Conservation (phyloP, 352 stramenopile genomes). For the Bremia lactucae region DNA sequence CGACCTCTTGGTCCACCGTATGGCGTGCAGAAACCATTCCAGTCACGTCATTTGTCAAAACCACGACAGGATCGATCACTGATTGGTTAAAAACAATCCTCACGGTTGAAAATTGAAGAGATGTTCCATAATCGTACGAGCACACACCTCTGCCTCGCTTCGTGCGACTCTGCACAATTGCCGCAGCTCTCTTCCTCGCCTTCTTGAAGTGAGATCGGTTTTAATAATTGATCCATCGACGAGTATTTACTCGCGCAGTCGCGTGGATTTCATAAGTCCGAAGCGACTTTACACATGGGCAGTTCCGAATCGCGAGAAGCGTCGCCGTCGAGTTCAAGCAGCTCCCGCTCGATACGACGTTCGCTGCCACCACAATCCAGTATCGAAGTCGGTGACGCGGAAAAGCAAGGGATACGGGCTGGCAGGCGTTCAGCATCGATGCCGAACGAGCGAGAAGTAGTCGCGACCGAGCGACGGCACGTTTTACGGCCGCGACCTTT, state of each 20-base stretch:
- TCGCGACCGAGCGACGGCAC: slow-evolving; percentile 5
- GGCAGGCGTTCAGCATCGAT: slow-evolving; percentile 24
- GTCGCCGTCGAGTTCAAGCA: slow-evolving; percentile 16
- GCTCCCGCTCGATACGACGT: slow-evolving; percentile 1
- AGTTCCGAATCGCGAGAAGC: slow-evolving; percentile 41
- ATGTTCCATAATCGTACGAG: too few relatives aligned
- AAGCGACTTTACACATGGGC: slow-evolving; percentile 28
- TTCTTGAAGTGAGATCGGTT: too few relatives aligned
- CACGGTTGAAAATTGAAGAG: too few relatives aligned
- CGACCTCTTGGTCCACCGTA: slow-evolving; percentile 15
- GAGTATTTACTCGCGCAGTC: slow-evolving; percentile 1
- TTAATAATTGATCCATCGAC: neutral
- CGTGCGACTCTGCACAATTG: too few relatives aligned
- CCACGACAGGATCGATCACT: too few relatives aligned
- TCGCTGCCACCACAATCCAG: slow-evolving; percentile 12
- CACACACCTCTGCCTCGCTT: too few relatives aligned
- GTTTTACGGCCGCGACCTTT: slow-evolving; percentile 8
- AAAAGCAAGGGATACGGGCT: neutral
- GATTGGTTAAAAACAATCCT: slow-evolving; percentile 8
- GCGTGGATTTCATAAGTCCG: slow-evolving; percentile 2
- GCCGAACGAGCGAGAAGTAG: slow-evolving; percentile 9
- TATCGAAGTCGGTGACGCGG: slow-evolving; percentile 7
- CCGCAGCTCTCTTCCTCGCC: too few relatives aligned
- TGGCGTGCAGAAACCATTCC: slow-evolving; percentile 2
- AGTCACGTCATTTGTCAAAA: slow-evolving; percentile 5